A percentile compares a stretch with the other conserved stretches of the same genome.
These are phyloP conservation scores for Cyclotella sp. DNA, from an alignment of 108 stramenopile species.

Conservation along the genomic window DNA sequence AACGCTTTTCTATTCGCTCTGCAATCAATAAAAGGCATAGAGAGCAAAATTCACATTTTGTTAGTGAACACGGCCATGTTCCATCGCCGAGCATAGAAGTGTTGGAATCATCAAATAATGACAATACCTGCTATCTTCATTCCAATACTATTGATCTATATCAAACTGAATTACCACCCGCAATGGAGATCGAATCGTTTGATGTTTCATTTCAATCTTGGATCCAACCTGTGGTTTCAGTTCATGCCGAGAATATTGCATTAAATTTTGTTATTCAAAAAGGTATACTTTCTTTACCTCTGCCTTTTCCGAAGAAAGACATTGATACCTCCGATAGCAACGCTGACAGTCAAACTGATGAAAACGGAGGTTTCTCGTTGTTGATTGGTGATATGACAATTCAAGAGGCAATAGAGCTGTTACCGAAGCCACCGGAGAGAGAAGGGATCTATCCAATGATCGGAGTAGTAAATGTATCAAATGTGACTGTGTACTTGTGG, in stretches of 20 bases:
- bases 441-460: slow-evolving; percentile 49
- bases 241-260: slow-evolving; percentile 10
- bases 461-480: slow-evolving; percentile 45
- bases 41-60: neutral
- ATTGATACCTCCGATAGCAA: neutral
- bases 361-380: neutral
- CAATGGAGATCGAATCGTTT: slow-evolving; percentile 27
- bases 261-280: slow-evolving; percentile 38
- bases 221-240: slow-evolving; percentile 38
- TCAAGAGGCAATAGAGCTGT: slow-evolving; percentile 23
- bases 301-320: neutral
- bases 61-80: neutral
- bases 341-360: neutral
- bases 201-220: slow-evolving; percentile 39
- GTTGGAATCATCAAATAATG: neutral
- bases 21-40: neutral
- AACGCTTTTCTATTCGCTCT: slow-evolving; percentile 18
- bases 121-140: neutral
- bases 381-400: slow-evolving; percentile 44
- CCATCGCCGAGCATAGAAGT: neutral
- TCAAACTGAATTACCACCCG: slow-evolving; percentile 16
- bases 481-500: slow-evolving; percentile 23
- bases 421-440: slow-evolving; percentile 45
- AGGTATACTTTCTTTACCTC: slow-evolving; percentile 8
- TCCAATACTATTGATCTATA: neutral